Percentiles rank a stretch among this genome's conserved stretches.
These are phyloP conservation scores for Fraxinus pennsylvanica DNA, from an alignment of 257 asterid species.

Conservation along the genomic window DNA sequence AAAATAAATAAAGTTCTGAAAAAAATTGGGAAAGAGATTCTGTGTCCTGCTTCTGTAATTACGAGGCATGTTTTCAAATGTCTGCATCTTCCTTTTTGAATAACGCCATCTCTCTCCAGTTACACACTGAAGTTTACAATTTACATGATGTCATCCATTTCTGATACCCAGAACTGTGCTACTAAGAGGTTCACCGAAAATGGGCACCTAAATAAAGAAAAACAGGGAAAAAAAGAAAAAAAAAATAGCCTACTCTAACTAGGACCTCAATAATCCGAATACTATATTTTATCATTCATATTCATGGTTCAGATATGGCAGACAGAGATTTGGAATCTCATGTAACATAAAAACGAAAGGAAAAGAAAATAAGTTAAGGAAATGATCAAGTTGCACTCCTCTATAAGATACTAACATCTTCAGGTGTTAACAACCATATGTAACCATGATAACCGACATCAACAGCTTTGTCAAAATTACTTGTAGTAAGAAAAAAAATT, in stretches of 20 bases:
- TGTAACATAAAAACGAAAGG: not conserved
- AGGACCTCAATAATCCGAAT: too few relatives aligned
- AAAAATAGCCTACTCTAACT: too few relatives aligned
- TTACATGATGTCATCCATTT: not conserved
- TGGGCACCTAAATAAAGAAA: not conserved
- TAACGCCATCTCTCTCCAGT: not conserved
- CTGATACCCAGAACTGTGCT: not conserved
- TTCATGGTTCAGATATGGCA: not conserved
- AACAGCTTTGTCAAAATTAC: not conserved
- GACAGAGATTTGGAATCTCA: not conserved
- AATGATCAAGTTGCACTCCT: not conserved
- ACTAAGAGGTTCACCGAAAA: not conserved
- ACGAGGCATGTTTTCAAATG: not conserved
- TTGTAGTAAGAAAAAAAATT: not conserved
- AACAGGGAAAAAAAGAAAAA: too few relatives aligned
- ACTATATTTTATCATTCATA: not conserved
- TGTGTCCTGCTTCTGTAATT: too few relatives aligned
- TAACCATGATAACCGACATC: too few relatives aligned
- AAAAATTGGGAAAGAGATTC: not conserved
- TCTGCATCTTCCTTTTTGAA: not conserved
- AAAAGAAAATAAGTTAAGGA: too few relatives aligned
- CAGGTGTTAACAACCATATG: not conserved
- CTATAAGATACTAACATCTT: not conserved
- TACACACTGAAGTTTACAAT: not conserved
- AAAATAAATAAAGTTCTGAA: not conserved